phyloP scores from a whole-genome alignment of 768 basidiomycete species.

The Leucocoprinus birnbaumii region DNA sequence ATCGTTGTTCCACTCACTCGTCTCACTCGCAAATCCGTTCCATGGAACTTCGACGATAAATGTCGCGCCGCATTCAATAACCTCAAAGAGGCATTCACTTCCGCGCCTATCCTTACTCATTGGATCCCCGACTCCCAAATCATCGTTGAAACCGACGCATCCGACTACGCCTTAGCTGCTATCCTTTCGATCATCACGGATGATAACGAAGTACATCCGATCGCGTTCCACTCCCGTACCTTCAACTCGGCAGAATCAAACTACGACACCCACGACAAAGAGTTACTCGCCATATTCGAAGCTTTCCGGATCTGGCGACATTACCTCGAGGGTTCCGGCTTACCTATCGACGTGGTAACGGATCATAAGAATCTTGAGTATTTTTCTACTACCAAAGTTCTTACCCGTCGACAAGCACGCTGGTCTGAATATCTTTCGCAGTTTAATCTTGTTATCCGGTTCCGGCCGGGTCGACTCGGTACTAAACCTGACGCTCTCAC shows the following conservation, averaged over 20 bases:
- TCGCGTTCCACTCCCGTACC: conserved; percentile 33
- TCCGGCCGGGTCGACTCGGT: not conserved
- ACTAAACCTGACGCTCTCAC: not conserved
- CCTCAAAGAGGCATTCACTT: conserved; percentile 2
- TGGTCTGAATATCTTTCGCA: no score
- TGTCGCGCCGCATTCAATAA: not conserved
- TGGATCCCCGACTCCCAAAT: conserved; percentile 22
- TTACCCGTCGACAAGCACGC: not conserved
- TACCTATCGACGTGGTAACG: conserved; percentile 13
- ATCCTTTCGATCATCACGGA: not conserved
- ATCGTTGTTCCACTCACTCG: conserved; percentile 1
- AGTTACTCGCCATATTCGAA: not conserved
- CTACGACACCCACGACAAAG: conserved; percentile 47
- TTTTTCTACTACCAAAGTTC: conserved; percentile 20
- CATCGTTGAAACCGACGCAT: not conserved
- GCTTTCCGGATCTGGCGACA: not conserved
- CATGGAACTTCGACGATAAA: not conserved
- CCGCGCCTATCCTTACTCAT: conserved; percentile 1
- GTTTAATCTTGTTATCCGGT: no score
- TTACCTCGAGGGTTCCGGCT: conserved; percentile 2
- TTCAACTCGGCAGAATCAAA: conserved; percentile 34
- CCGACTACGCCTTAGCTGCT: not conserved
- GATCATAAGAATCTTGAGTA: conserved; percentile 21
- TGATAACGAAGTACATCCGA: not conserved
- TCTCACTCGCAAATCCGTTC: not conserved